Percentiles rank a stretch among this genome's conserved stretches.
Evolutionary conservation across 495 filamentous ascomycete genomes (phyloP).

Genomic region (Penicillium daleae): DNA sequence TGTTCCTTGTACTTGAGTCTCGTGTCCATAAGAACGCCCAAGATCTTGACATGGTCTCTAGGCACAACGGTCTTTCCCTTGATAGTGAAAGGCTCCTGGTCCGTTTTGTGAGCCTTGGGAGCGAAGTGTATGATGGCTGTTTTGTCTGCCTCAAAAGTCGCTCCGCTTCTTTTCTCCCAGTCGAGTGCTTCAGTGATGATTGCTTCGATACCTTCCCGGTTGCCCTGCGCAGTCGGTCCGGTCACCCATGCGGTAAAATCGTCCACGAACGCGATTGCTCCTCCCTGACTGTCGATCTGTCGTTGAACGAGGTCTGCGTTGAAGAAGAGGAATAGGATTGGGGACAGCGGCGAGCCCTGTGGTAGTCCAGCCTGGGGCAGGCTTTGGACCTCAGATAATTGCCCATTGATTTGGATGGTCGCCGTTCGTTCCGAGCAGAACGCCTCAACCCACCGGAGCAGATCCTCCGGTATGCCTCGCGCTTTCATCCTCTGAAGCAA

Average conservation of each 20-base stretch:
- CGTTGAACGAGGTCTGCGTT: no score
- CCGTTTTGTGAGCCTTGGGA: not conserved
- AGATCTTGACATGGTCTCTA: constrained; percentile 25
- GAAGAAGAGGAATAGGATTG: no score
- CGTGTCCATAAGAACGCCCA: constrained; percentile 24
- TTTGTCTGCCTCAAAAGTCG: not conserved
- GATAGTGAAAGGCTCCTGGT: not conserved
- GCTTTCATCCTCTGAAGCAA: constrained; percentile 37
- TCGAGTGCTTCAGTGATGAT: constrained; percentile 11
- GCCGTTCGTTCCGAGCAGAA: no score
- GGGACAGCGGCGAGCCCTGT: no score
- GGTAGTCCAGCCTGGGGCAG: no score
- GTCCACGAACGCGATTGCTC: no score
- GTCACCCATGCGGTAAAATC: no score
- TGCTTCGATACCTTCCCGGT: constrained; percentile 26
- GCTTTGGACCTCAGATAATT: no score
- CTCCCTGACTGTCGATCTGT: no score
- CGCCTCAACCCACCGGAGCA: no score
- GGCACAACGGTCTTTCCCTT: not conserved
- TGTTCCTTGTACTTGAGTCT: constrained; percentile 31
- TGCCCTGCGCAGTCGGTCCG: constrained; percentile 12
- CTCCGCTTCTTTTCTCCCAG: not conserved
- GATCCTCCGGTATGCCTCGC: constrained; percentile 27
- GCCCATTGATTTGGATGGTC: no score
- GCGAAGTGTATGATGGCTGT: not conserved